Evolutionary conservation across 192 early-diverging fungal species (phyloP), one percentile per base, ranked within the genome.

Genomic region (Backusella morwellensis): DNA sequence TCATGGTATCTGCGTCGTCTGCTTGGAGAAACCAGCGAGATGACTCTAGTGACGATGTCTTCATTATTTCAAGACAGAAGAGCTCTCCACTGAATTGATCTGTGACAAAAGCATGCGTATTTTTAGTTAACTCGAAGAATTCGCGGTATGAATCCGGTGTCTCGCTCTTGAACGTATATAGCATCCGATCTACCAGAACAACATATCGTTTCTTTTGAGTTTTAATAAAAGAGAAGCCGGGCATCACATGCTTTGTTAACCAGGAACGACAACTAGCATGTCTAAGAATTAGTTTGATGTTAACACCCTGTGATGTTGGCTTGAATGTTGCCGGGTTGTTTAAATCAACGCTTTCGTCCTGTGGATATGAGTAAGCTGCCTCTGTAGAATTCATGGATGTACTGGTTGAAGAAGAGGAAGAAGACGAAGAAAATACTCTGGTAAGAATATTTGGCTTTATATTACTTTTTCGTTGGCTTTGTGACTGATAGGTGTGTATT

Each of bases 51-150:
- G 56, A 63, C 9, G 56, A 26, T 63, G 56, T 63, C 23, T 63
- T 63, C 23, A 11, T 12, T 8, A 63, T 63, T 29, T 63, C 56
- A 63, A 63, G 21, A 36, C 47, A 42, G 8, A 29, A 42, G 9
- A 23, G 21, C 15, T 80, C 74, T 50, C 52, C 32, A 23, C 42
- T 32, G 40, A 80, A 68, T 21, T 70, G 68, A 68, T 80, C 74
- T 26, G 78, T 80, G 38, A 80, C 78, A 47, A 80, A 80, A 4
- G 59, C 74, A n/a, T 75, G 68, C 1, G 78, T 80, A 2, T 68
- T 47, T 29, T 67, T 66, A 29, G 54, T 70, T 32, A 80, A 29
- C 29, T 75, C 74, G 21, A 80, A 47, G 26, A 80, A 80, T 35
- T 80, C 74, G 8, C 74, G 73, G 52, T 70, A 80, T 17, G 56